Percentiles rank a stretch among this genome's conserved stretches.
Conservation (phyloP, 2,329 filamentous ascomycete species). For the Colletotrichum nymphaeae region DNA sequence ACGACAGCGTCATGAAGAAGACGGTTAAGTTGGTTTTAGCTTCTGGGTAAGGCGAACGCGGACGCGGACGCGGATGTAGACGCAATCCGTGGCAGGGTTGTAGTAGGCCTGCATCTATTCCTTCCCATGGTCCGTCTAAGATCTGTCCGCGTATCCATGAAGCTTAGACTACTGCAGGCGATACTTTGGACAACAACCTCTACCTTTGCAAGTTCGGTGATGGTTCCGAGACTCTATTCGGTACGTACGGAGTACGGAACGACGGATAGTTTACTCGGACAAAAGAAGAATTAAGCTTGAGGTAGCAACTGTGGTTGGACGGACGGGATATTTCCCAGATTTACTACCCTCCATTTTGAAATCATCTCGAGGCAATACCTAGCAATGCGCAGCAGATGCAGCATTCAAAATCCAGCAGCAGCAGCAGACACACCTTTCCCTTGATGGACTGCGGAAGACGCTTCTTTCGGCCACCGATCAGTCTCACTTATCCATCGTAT, state of each 20-base stretch:
- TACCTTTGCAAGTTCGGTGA: neutral
- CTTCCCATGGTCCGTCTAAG: neutral
- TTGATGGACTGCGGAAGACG: slow-evolving; percentile 5
- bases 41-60: neutral
- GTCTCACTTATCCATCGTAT: no score
- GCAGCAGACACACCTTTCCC: neutral
- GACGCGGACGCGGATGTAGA: neutral
- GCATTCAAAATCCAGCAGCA: neutral
- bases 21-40: neutral
- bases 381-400: neutral
- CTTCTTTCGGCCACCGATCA: slow-evolving; percentile 24
- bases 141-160: neutral
- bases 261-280: neutral
- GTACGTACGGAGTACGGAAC: neutral
- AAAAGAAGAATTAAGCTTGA: slow-evolving; percentile 15
- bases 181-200: neutral
- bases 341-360: neutral
- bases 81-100: neutral
- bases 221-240: slow-evolving; percentile 6
- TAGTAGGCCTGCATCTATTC: neutral
- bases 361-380: no score
- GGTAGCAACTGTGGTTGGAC: neutral
- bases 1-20: neutral
- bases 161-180: neutral
- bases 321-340: neutral